Percentiles rank a stretch among this genome's conserved stretches.
These are phyloP conservation scores for Gossypium gossypioides DNA, from an alignment of 441 rosid genomes.

Conservation along the genomic window DNA sequence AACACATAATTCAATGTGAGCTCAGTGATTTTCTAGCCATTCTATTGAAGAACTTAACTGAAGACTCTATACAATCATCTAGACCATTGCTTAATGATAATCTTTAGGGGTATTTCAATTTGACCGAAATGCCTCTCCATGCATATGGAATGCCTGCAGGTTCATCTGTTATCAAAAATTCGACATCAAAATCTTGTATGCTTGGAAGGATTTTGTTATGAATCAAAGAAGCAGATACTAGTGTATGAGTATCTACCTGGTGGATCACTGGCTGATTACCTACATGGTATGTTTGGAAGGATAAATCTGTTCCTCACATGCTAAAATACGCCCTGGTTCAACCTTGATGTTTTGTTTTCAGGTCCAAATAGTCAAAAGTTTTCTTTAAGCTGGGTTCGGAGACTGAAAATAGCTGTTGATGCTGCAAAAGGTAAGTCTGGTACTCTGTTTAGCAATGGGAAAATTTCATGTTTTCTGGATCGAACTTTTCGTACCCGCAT, in stretches of 20 bases:
- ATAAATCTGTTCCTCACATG: neutral
- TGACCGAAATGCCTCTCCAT: neutral
- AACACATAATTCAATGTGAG: neutral
- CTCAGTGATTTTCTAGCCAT: neutral
- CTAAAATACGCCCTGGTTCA: neutral
- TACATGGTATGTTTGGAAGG: constrained; percentile 45
- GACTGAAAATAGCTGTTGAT: constrained; percentile 80
- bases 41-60: neutral
- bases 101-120: neutral
- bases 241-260: constrained; percentile 80
- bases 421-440: constrained; percentile 72
- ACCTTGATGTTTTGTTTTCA: constrained; percentile 15
- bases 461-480: neutral
- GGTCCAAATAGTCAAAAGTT: constrained; percentile 48
- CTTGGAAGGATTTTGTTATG: constrained; percentile 77
- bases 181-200: constrained; percentile 80
- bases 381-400: constrained; percentile 75
- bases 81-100: constrained; percentile 2
- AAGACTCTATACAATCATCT: neutral
- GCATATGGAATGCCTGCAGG: constrained; percentile 29
- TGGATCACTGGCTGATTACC: constrained; percentile 79
- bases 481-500: neutral
- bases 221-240: constrained; percentile 74
- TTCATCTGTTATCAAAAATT: constrained; percentile 63
- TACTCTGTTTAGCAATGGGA: neutral